Evolutionary conservation across 768 basidiomycete species (phyloP).

Genomic region (Termitomyces sp.): DNA sequence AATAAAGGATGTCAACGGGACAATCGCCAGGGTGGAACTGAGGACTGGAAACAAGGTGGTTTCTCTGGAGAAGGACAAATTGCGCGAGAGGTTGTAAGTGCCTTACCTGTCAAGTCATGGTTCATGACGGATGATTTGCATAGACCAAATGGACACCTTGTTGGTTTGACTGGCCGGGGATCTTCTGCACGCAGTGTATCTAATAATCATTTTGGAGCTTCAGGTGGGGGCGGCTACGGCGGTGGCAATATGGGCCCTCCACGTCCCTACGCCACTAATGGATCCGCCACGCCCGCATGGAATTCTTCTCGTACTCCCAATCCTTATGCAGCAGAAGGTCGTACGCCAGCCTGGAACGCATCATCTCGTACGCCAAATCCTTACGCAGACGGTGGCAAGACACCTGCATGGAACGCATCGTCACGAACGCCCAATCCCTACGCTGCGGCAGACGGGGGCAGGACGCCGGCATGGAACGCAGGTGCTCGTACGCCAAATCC

Average conservation of each 20-base stretch:
- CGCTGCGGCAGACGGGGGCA: slow-evolving; percentile 54
- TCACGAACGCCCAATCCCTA: slow-evolving; percentile 73
- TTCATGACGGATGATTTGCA: neutral
- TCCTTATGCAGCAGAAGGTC: slow-evolving; percentile 57
- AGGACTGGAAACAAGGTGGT: slow-evolving; percentile 85
- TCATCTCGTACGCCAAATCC: slow-evolving; percentile 69
- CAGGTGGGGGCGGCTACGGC: slow-evolving; percentile 14
- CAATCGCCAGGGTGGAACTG: slow-evolving; percentile 86
- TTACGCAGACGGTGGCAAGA: slow-evolving; percentile 59
- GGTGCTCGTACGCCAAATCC: slow-evolving; percentile 72
- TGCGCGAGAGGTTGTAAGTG: slow-evolving; percentile 71
- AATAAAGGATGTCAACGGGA: slow-evolving; percentile 94
- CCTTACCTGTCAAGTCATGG: neutral
- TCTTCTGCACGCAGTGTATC: neutral
- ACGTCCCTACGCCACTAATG: slow-evolving; percentile 25
- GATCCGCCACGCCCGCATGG: slow-evolving; percentile 23
- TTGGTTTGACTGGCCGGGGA: slow-evolving; percentile 42
- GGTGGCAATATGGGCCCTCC: slow-evolving; percentile 15
- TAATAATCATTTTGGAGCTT: slow-evolving; percentile 20
- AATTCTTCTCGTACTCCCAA: slow-evolving; percentile 61
- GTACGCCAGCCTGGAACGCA: slow-evolving; percentile 57
- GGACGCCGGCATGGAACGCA: slow-evolving; percentile 69
- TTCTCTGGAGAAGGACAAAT: slow-evolving; percentile 78
- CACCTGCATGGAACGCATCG: slow-evolving; percentile 63
- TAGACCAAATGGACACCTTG: slow-evolving; percentile 58